phyloP scores from a whole-genome alignment of 352 stramenopile species.

The Phytophthora chlamydospora region DNA sequence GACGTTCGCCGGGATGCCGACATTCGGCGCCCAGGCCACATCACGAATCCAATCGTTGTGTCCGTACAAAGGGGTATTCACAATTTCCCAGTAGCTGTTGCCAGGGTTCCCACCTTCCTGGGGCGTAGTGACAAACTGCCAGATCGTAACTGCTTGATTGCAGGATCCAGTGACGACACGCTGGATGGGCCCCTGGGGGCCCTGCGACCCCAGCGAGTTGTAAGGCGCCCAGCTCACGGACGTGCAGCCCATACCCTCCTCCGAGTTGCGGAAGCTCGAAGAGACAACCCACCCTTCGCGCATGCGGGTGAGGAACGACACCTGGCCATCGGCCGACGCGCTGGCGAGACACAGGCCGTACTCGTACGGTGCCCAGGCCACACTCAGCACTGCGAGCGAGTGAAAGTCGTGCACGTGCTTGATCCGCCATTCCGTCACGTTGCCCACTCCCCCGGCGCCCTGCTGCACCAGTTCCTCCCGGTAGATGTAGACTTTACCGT shows the following conservation, averaged over 20 bases:
- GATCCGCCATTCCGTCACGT: conserved; percentile 71
- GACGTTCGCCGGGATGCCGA: conserved; percentile 82
- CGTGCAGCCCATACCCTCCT: conserved; percentile 75
- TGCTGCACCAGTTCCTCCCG: conserved; percentile 77
- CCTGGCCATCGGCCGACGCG: conserved; percentile 80
- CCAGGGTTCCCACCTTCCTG: conserved; percentile 35
- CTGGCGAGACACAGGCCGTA: conserved; percentile 85
- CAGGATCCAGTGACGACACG: conserved; percentile 77
- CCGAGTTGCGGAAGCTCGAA: conserved; percentile 79
- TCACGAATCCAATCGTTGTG: conserved; percentile 88
- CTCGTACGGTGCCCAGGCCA: conserved; percentile 88
- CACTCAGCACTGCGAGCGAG: conserved; percentile 73
- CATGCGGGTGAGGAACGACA: conserved; percentile 84
- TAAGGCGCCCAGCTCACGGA: conserved; percentile 88
- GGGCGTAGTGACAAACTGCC: conserved; percentile 48
- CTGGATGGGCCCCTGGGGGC: conserved; percentile 63
- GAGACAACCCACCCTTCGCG: conserved; percentile 83
- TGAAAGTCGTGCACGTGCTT: conserved; percentile 85
- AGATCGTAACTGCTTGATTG: conserved; percentile 69
- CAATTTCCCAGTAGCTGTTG: conserved; percentile 44
- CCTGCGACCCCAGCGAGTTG: conserved; percentile 85
- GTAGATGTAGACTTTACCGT: conserved; percentile 89
- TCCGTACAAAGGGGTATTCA: conserved; percentile 52
- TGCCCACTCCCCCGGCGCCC: conserved; percentile 23
- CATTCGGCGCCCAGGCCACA: conserved; percentile 83